Base-by-base conservation (phyloP, 495 filamentous ascomycete genomes). In the Neurospora sp. region DNA sequence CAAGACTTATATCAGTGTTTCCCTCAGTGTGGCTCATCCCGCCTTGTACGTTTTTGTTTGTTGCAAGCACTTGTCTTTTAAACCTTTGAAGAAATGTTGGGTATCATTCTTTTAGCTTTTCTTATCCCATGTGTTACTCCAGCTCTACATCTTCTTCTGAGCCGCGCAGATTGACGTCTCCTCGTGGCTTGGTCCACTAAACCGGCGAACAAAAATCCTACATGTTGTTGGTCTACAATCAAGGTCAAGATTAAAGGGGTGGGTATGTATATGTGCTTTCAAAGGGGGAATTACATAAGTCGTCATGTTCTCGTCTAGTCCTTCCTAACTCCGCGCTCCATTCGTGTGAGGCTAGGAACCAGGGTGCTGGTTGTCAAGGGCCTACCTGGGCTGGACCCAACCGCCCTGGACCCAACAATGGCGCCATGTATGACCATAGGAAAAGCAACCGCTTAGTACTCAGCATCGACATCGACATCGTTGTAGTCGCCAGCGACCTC, bases 401-500 rank as follows among this genome's bases (percentile, higher is more conserved):
- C 54, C 27, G 27, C 27, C 54, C 27, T 66, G 54, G 54, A 31
- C 27, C 54, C 27, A 66, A 66, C 54, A 66, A 66, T 66, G 23
- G 54, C 54, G 14, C 54, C 31, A 16, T 66, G 54, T 35, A 10
- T 44, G 70, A 39, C 70, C 27, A 31, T 44, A 31, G 39, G 40
- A 31, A 41, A 70, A 31, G 59, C 70, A 54, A 75, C 73, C 73
- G 72, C 77, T 83, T 89, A 96, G 82, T 94, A 95, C 83, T 94
- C 92, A 54, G 80, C 87, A 74, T 90, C 91, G 62, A 83, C 87
- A 71, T 87, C 90, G 46, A 92, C 93, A 18, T 92, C 89, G 70
- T 87, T 76, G 76, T 85, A 87, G 81, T 97, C 93, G 75, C 86
- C 88, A 72, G 92, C 93, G 77, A 96, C 93, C 85, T 97, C 93